Evolutionary conservation across 2,329 filamentous ascomycete species (phyloP), one percentile per base, ranked within the genome.

Genomic region (Aspergillus ibericus): DNA sequence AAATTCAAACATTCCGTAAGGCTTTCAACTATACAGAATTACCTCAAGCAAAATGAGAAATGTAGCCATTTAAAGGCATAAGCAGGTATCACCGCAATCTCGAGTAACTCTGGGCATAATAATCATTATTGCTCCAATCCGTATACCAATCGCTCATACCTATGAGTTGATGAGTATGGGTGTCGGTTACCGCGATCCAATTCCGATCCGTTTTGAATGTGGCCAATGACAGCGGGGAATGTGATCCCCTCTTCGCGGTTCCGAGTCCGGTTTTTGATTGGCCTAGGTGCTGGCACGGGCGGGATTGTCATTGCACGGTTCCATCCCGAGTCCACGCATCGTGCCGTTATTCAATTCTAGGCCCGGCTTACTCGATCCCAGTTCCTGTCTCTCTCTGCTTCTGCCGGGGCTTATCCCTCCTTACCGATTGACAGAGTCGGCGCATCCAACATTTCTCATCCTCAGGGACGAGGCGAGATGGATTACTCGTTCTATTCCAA

Each of bases 401-500:
- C 25, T 18, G 15, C 16, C 16, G 44, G 44, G 15, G 38, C 16
- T 48, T 16, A 32, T 48, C 25, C 25, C 44, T 48, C 44, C 44
- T 29, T 29, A 48, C n/a, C 16, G 22, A 20, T 48, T 25, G 15
- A 48, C 44, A 48, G 8, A 29, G 27, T 42, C 35, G n/a, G 50
- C 35, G 27, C 22, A 38, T 53, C n/a, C 8, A 20, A 27, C 9
- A 15, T 34, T 40, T 34, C 13, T 29, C 25, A 22, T 27, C 22
- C 27, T 10, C 22, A 20, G 22, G 10, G n/a, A 27, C 51, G 6
- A 53, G 27, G 51, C 38, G 44, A 52, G 20, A 62, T 62, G 60
- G 52, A 62, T 36, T 62, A 62, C 32, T 53, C 60, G 22, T 62
- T 58, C 55, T 62, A 56, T 44, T 20, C 48, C 15, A 51, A 44